Conservation (phyloP, 108 stramenopile species). For the Cylindrotheca fusiformis region DNA sequence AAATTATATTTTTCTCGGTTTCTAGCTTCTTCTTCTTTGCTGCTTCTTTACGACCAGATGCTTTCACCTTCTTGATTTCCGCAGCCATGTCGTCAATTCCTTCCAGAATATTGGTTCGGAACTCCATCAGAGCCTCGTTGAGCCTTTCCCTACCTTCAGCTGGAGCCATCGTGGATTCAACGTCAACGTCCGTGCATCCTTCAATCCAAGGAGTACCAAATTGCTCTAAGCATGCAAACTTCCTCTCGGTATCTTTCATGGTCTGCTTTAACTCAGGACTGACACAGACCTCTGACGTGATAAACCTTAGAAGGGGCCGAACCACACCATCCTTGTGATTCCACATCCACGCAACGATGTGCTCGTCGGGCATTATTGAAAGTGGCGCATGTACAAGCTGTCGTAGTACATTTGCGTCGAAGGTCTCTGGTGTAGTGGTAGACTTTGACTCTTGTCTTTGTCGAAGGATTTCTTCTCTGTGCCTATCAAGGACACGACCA, state of each 20-base stretch:
- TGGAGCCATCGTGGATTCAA: conserved; percentile 27
- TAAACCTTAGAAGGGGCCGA: conserved; percentile 31
- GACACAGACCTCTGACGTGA: conserved; percentile 36
- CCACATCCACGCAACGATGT: conserved; percentile 82
- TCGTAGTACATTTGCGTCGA: conserved; percentile 33
- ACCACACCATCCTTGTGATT: conserved; percentile 61
- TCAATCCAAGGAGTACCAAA: conserved; percentile 31
- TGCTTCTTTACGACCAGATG: conserved; percentile 12
- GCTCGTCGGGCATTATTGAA: conserved; percentile 64
- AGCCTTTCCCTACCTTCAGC: conserved; percentile 47
- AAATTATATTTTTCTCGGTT: conserved; percentile 15
- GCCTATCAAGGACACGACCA: conserved; percentile 83
- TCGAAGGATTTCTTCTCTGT: conserved; percentile 49
- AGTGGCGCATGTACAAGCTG: conserved; percentile 65
- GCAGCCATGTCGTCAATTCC: conserved; percentile 49
- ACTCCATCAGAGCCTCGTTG: conserved; percentile 53
- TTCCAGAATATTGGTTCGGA: conserved; percentile 53
- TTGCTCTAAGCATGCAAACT: conserved; percentile 31
- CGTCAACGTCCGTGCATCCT: background rate
- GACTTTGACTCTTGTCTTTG: conserved; percentile 13
- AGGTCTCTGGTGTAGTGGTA: background rate
- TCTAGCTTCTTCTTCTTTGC: conserved; percentile 1
- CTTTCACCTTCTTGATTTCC: conserved; percentile 43
- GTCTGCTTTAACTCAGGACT: conserved; percentile 38
- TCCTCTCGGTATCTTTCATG: conserved; percentile 31